Conservation (phyloP, 2,329 filamentous ascomycete genomes). For the Sordariomycetes sp. region DNA sequence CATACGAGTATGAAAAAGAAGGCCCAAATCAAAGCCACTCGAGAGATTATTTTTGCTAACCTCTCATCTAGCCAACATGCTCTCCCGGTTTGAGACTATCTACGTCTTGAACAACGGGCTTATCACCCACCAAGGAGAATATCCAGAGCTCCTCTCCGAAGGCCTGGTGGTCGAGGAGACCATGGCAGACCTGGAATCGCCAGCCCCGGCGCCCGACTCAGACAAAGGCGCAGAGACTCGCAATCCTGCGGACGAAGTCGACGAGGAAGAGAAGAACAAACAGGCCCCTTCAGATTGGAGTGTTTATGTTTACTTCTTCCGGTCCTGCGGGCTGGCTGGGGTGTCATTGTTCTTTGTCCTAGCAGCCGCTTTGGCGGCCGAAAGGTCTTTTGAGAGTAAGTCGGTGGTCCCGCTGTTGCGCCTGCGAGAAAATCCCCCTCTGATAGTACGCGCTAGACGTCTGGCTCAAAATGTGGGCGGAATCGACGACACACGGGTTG, state of each 20-base stretch:
- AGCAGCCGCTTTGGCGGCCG: background rate
- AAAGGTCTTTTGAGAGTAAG: background rate
- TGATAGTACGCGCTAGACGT: constrained; percentile 21
- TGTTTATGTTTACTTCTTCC: background rate
- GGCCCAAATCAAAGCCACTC: too few relatives aligned
- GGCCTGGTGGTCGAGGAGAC: background rate
- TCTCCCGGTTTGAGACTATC: background rate
- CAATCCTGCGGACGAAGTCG: background rate
- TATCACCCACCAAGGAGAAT: background rate
- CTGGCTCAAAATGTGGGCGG: constrained; percentile 1
- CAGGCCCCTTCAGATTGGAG: background rate
- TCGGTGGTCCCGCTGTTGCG: too few relatives aligned
- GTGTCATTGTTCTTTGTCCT: background rate
- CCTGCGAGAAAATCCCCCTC: too few relatives aligned
- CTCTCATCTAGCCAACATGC: background rate
- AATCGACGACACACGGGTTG: background rate
- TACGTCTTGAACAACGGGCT: background rate
- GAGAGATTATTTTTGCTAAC: too few relatives aligned
- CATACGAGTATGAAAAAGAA: background rate
- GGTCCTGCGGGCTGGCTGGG: background rate
- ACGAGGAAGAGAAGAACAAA: background rate
- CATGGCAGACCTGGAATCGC: background rate
- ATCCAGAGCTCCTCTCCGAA: background rate
- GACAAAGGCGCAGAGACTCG: too few relatives aligned
- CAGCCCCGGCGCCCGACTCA: too few relatives aligned